phyloP scores from a whole-genome alignment of 257 asterid genomes.

The Agastache rugosa region DNA sequence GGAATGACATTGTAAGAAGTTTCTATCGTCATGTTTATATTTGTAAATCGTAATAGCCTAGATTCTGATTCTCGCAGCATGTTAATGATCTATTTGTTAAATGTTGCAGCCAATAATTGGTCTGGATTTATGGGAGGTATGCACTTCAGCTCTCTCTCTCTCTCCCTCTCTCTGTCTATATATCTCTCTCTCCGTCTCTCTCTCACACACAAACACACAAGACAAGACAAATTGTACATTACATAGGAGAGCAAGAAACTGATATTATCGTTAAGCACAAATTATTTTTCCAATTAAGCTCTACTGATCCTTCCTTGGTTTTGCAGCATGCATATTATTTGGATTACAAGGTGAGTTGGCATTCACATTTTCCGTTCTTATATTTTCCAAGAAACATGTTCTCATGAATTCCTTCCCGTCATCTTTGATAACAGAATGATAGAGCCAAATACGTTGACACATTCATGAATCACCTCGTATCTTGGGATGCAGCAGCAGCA shows the following conservation, averaged over 20 bases:
- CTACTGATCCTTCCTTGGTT: slow-evolving; percentile 23
- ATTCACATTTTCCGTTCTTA: slow-evolving; percentile 12
- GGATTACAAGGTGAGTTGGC: slow-evolving; percentile 58
- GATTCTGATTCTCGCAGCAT: slow-evolving; percentile 11
- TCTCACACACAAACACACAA: slow-evolving; percentile 10
- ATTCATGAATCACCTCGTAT: slow-evolving; percentile 65
- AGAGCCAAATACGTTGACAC: slow-evolving; percentile 53
- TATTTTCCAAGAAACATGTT: neutral
- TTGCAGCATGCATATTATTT: slow-evolving; percentile 77
- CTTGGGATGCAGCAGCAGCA: slow-evolving; percentile 90
- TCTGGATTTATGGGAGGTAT: slow-evolving; percentile 76
- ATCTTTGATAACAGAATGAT: slow-evolving; percentile 49
- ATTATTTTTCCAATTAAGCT: neutral
- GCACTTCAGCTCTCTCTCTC: neutral
- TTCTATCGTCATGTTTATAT: neutral
- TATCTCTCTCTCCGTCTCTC: slow-evolving; percentile 11
- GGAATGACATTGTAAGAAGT: slow-evolving; percentile 63
- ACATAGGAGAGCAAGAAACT: neutral
- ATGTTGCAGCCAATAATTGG: slow-evolving; percentile 64
- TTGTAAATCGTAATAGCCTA: neutral
- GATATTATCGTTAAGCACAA: neutral
- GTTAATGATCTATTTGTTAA: slow-evolving; percentile 36
- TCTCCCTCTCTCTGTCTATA: slow-evolving; percentile 28
- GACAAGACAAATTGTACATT: neutral
- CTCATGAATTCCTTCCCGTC: slow-evolving; percentile 4